These are phyloP conservation scores for Tremella mesenterica DNA, from an alignment of 768 basidiomycete genomes.

Conservation along the genomic window DNA sequence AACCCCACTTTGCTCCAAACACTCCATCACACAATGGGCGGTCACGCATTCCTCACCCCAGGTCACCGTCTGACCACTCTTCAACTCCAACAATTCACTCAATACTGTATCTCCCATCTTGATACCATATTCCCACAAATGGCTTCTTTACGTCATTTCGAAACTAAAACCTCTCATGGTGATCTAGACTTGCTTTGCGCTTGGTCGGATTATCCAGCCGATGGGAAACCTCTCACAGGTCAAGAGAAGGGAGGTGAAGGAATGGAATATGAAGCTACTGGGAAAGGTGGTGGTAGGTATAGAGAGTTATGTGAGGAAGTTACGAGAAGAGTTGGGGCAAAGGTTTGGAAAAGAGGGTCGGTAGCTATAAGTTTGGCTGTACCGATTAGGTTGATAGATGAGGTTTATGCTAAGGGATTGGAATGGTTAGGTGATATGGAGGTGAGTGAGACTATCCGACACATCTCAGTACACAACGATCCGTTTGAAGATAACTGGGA, in stretches of 20 bases:
- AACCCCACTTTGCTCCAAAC: no score
- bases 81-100: conserved; percentile 7
- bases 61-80: conserved; percentile 18
- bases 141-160: neutral
- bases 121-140: conserved; percentile 2
- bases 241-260: neutral
- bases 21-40: conserved; percentile 23
- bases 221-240: neutral
- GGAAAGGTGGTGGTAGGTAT: neutral
- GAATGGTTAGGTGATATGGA: neutral
- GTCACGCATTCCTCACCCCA: conserved; percentile 21
- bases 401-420: no score
- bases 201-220: conserved; percentile 4
- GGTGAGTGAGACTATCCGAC: no score
- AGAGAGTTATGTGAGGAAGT: neutral
- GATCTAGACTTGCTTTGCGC: conserved; percentile 25
- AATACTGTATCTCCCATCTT: neutral
- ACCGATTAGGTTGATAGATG: neutral
- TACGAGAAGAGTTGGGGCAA: neutral
- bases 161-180: conserved; percentile 23
- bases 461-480: no score
- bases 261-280: neutral
- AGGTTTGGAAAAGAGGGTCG: neutral
- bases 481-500: no score
- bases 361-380: neutral